Conservation (phyloP, 495 filamentous ascomycete genomes). For the Xylaria grammica region DNA sequence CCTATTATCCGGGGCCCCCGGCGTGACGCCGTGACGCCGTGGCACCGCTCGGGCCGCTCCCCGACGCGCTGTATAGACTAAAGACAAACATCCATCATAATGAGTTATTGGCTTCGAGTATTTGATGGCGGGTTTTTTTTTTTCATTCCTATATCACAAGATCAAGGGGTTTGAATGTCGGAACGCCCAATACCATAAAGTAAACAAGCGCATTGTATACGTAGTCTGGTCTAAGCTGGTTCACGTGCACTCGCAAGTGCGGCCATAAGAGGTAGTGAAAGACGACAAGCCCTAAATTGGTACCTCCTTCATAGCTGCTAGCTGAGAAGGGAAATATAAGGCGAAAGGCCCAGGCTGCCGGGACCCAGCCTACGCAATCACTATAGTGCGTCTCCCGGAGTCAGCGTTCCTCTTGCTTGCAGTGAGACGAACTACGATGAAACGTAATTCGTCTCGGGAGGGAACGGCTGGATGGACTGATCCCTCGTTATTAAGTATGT, state of each 20-base stretch:
- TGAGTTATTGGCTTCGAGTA: background rate
- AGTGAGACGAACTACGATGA: slow-evolving; percentile 4
- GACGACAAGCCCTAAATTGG: background rate
- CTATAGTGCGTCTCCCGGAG: too few relatives aligned
- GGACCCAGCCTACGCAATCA: background rate
- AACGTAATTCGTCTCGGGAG: slow-evolving; percentile 12
- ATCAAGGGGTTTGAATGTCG: background rate
- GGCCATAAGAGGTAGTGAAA: background rate
- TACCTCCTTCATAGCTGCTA: too few relatives aligned
- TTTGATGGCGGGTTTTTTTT: background rate
- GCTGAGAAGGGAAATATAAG: too few relatives aligned
- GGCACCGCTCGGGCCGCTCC: slow-evolving; percentile 11
- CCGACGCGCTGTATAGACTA: background rate
- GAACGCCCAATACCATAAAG: background rate
- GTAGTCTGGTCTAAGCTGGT: too few relatives aligned
- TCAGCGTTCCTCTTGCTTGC: too few relatives aligned
- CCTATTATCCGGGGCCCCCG: background rate
- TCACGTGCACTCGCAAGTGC: too few relatives aligned
- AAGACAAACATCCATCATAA: background rate
- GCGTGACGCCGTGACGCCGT: slow-evolving; percentile 7
- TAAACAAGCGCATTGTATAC: too few relatives aligned
- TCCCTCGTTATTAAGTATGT: background rate
- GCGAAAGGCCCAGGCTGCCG: background rate
- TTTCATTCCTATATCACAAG: background rate
- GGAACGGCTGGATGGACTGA: background rate